Conservation (phyloP, 108 stramenopile genomes). For the Nitzschia palea region DNA sequence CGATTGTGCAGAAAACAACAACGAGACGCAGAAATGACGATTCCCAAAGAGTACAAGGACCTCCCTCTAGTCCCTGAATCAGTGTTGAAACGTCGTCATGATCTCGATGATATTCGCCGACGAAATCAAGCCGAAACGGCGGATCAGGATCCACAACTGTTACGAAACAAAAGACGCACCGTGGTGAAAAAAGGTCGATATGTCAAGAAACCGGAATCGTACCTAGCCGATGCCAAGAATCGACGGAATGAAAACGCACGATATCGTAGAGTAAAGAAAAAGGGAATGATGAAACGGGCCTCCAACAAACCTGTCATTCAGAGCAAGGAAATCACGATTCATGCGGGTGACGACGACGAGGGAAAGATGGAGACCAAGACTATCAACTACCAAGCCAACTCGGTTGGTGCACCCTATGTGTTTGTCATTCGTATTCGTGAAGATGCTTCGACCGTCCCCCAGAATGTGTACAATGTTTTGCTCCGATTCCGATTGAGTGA, state of each 20-base stretch:
- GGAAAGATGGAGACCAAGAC: slow-evolving; percentile 22
- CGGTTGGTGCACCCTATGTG: slow-evolving; percentile 64
- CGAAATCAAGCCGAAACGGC: slow-evolving; percentile 55
- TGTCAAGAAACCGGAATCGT: slow-evolving; percentile 72
- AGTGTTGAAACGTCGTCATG: slow-evolving; percentile 78
- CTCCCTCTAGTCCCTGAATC: slow-evolving; percentile 81
- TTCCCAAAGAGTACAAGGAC: slow-evolving; percentile 41
- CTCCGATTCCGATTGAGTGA: slow-evolving; percentile 56
- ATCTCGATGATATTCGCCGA: slow-evolving; percentile 77
- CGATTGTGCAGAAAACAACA: not conserved
- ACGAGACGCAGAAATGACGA: not conserved
- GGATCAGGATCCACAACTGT: slow-evolving; percentile 32
- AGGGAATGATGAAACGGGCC: slow-evolving; percentile 87
- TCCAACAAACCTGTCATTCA: slow-evolving; percentile 56
- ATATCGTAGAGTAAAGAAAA: slow-evolving; percentile 72
- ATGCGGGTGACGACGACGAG: slow-evolving; percentile 26
- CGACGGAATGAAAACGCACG: slow-evolving; percentile 59
- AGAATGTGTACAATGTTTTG: slow-evolving; percentile 52
- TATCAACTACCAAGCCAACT: slow-evolving; percentile 74
- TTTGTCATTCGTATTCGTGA: slow-evolving; percentile 82
- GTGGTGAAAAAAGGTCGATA: slow-evolving; percentile 39
- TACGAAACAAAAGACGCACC: slow-evolving; percentile 12
- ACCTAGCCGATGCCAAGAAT: slow-evolving; percentile 49
- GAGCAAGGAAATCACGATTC: slow-evolving; percentile 51
- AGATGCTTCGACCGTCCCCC: slow-evolving; percentile 40